A percentile compares a stretch with the other conserved stretches of the same genome.
These are phyloP conservation scores for Ophiocordyceps robertsii DNA, from an alignment of 2,329 filamentous ascomycete genomes.

Conservation along the genomic window DNA sequence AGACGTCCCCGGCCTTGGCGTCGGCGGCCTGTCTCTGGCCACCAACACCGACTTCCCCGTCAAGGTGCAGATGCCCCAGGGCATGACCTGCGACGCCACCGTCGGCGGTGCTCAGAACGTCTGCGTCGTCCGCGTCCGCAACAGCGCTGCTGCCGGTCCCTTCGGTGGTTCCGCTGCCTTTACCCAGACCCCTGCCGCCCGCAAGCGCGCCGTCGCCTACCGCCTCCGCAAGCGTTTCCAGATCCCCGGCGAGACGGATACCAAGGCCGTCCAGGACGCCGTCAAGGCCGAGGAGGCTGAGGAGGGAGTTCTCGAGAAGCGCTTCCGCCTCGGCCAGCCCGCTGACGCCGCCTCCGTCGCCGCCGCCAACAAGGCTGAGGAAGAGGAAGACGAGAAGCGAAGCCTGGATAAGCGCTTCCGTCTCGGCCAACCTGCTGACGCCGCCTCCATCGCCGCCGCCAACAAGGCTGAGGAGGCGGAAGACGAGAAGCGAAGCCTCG, in stretches of 20 bases:
- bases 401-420: neutral
- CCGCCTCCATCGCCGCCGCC: neutral
- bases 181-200: slow-evolving; percentile 41
- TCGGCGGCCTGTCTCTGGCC: slow-evolving; percentile 44
- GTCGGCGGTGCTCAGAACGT: slow-evolving; percentile 47
- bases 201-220: slow-evolving; percentile 50
- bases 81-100: slow-evolving; percentile 51
- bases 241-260: slow-evolving; percentile 10
- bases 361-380: neutral
- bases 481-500: neutral
- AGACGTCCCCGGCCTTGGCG: slow-evolving; percentile 44
- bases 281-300: no score
- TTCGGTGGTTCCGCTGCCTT: slow-evolving; percentile 56
- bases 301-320: slow-evolving; percentile 24
- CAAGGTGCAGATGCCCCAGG: slow-evolving; percentile 50
- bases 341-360: neutral
- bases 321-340: slow-evolving; percentile 38
- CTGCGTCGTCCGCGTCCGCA: slow-evolving; percentile 52
- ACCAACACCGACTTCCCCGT: slow-evolving; percentile 51
- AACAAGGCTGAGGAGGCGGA: neutral
- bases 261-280: neutral
- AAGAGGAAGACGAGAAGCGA: neutral
- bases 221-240: slow-evolving; percentile 24
- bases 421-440: no score
- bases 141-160: slow-evolving; percentile 46